Percentiles rank a stretch among this genome's conserved stretches.
phyloP scores from a whole-genome alignment of 345 rosid species.

The Eucalyptus curtisii region DNA sequence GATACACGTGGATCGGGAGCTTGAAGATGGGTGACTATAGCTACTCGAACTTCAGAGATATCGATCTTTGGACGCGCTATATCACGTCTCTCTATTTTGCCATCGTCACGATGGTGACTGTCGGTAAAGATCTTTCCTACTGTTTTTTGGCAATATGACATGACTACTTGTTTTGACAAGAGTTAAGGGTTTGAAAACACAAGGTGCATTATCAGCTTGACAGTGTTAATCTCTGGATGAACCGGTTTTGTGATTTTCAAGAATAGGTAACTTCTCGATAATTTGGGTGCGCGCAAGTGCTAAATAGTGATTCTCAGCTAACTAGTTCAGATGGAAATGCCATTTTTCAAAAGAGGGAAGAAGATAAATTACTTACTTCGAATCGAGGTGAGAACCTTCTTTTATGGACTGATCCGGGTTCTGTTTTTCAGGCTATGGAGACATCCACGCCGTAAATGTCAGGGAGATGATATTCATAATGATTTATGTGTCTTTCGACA shows the following conservation, averaged over 20 bases:
- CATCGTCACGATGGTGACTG: conserved; percentile 86
- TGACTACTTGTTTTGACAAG: neutral
- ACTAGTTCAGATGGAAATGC: neutral
- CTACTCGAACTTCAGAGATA: conserved; percentile 51
- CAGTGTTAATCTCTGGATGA: neutral
- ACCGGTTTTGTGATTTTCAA: neutral
- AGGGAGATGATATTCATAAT: conserved; percentile 85
- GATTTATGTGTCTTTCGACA: conserved; percentile 73
- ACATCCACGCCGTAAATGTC: conserved; percentile 77
- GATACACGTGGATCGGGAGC: conserved; percentile 89
- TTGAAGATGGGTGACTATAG: conserved; percentile 65
- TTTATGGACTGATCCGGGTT: neutral
- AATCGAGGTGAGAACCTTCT: neutral
- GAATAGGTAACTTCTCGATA: neutral
- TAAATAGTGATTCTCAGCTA: neutral
- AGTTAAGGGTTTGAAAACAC: neutral
- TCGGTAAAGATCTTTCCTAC: conserved; percentile 27
- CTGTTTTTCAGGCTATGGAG: conserved; percentile 66
- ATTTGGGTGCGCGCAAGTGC: neutral
- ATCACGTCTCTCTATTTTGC: conserved; percentile 72
- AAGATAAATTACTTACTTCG: neutral
- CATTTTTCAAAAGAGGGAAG: neutral
- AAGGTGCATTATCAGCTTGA: neutral
- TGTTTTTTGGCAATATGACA: neutral
- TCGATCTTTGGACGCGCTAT: conserved; percentile 71